phyloP scores from a whole-genome alignment of 1,139 yeast species.

The Suhomyces wounanorum region DNA sequence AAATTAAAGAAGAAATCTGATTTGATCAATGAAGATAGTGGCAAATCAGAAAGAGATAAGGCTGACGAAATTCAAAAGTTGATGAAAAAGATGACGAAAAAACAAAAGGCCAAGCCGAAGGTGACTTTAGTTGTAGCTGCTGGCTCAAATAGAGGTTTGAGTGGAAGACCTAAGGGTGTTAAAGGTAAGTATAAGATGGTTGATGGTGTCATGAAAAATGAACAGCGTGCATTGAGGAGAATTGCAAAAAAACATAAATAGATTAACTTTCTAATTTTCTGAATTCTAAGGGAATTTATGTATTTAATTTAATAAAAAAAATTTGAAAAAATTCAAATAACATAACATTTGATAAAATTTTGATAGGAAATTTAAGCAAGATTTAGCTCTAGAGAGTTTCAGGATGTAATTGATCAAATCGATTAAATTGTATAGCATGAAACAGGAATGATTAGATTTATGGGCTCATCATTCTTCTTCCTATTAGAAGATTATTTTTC shows the following conservation, averaged over 20 bases:
- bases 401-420: no score
- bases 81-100: constrained; percentile 79
- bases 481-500: no score
- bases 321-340: no score
- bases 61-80: constrained; percentile 88
- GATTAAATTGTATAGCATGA: no score
- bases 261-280: constrained; percentile 7
- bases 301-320: no score
- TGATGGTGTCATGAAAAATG: constrained; percentile 97
- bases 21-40: constrained; percentile 82
- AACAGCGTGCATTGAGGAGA: constrained; percentile 88
- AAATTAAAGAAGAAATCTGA: constrained; percentile 94
- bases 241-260: constrained; percentile 80
- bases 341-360: no score
- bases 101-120: constrained; percentile 75
- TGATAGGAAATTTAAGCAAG: no score
- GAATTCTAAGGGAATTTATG: no score
- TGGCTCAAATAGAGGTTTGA: constrained; percentile 80
- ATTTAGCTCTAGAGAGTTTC: no score
- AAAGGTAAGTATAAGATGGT: constrained; percentile 99
- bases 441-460: no score
- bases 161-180: constrained; percentile 96
- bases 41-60: constrained; percentile 88
- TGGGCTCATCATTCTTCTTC: no score
- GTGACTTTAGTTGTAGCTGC: constrained; percentile 89